These are phyloP conservation scores for Alternaria tenuissima DNA, from an alignment of 2,329 filamentous ascomycete species.

Conservation along the genomic window DNA sequence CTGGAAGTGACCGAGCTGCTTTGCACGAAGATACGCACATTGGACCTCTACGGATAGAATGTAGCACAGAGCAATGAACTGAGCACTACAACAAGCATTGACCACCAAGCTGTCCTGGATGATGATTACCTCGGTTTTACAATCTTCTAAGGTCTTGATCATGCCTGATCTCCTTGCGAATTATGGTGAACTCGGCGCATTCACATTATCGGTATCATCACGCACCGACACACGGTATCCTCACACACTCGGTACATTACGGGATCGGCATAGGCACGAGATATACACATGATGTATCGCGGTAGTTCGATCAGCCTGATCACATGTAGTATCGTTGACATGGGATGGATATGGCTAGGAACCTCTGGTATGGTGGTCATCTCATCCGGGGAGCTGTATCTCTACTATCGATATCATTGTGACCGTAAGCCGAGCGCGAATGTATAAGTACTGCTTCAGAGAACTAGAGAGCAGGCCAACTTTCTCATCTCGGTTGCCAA, in stretches of 20 bases:
- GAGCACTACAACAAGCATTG: not conserved
- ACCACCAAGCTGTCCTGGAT: not conserved
- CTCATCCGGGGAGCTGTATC: not conserved
- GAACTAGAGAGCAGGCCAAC: not conserved
- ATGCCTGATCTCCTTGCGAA: not conserved
- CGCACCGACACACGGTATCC: not conserved
- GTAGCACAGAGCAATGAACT: not conserved
- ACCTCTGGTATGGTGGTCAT: not conserved
- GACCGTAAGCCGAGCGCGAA: not conserved
- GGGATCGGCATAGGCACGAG: not conserved
- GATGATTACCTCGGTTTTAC: not conserved
- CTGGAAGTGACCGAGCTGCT: not conserved
- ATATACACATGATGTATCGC: not conserved
- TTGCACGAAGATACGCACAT: not conserved
- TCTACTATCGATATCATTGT: not conserved
- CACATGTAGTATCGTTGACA: not conserved
- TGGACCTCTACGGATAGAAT: not conserved
- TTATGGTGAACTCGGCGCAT: not conserved
- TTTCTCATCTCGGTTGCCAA: not conserved
- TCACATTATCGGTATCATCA: not conserved
- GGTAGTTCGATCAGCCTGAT: not conserved
- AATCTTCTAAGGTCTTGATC: not conserved
- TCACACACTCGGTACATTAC: not conserved
- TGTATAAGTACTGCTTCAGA: not conserved
- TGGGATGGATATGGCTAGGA: not conserved